phyloP scores from a whole-genome alignment of 2,329 filamentous ascomycete genomes.

The Alternaria metachromatica region DNA sequence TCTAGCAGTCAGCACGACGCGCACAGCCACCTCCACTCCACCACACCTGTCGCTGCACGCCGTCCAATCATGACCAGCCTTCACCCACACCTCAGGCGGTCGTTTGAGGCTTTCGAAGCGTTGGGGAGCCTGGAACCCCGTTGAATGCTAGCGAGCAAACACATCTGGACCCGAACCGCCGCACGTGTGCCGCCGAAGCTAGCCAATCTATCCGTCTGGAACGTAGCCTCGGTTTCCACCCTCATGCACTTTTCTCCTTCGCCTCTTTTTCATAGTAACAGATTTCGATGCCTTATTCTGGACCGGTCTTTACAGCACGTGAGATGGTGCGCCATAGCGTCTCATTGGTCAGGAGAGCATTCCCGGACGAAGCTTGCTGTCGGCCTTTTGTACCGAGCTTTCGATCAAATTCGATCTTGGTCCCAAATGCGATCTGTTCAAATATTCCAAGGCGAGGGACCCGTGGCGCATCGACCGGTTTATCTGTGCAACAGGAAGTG shows the following conservation, averaged over 20 bases:
- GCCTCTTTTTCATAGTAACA: not conserved
- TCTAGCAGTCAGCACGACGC: not conserved
- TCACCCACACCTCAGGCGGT: not conserved
- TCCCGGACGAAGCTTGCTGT: conserved; percentile 11
- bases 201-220: not conserved
- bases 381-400: conserved; percentile 13
- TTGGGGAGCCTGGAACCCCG: not conserved
- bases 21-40: conserved; percentile 4
- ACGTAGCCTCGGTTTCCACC: not conserved
- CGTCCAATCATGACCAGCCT: not conserved
- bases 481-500: not conserved
- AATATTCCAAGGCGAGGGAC: not conserved
- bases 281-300: not conserved
- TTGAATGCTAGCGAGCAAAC: not conserved
- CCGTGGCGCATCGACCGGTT: not conserved
- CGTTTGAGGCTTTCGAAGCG: not conserved
- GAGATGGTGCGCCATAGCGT: conserved; percentile 5
- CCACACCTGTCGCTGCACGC: not conserved
- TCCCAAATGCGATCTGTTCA: conserved; percentile 7
- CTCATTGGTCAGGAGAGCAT: conserved; percentile 15
- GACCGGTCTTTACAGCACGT: conserved; percentile 8
- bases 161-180: conserved; percentile 2
- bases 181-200: conserved; percentile 11
- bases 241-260: not conserved
- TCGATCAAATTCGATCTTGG: conserved; percentile 10